Evolutionary conservation across 495 filamentous ascomycete species (phyloP), one percentile per base, ranked within the genome.

Genomic region (Tuber brumale): DNA sequence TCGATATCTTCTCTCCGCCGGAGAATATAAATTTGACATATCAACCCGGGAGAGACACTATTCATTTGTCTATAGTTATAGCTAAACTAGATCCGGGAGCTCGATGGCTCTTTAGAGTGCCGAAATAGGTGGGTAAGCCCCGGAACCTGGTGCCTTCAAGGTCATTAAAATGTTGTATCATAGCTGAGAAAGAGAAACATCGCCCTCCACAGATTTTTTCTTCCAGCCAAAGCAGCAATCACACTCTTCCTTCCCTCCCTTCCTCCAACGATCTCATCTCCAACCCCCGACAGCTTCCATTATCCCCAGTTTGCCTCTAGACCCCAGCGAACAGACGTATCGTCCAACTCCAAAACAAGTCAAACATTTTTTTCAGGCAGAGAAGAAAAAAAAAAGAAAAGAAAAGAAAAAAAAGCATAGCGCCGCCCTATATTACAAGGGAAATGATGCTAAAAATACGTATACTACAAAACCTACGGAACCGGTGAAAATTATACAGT

Each of bases 371-470:
- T 73, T 75, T 69, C 73, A n/a, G 27, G 72, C 31, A 14, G 3
- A 19, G 35, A 43, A 10, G 41, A 70, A 71, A 70, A 21, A 72
- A 61, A 51, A 37, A 45, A 79, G 70, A 71, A 72, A 42, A 51
- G 42, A 18, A 42, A 41, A 66, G n/a, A n/a, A 57, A 48, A 74
- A 71, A 71, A 76, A 70, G 75, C 71, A 79, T 76, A 75, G 73
- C 78, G 73, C 70, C 76, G 39, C 77, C 73, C 70, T 70, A 41
- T 35, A 72, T 71, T 70, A 72, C 76, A 80, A 80, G 51, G 51
- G 51, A 70, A 57, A 73, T 71, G 66, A 74, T 74, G 77, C 35
- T 23, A 51, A 74, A 76, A 80, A 70, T 71, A 74, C 45, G 57
- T 41, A 74, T 66, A 45, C 23, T 74, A 73, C 37, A 61, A 79